Base-by-base conservation (phyloP, 495 filamentous ascomycete genomes). In the Peziza echinospora region DNA sequence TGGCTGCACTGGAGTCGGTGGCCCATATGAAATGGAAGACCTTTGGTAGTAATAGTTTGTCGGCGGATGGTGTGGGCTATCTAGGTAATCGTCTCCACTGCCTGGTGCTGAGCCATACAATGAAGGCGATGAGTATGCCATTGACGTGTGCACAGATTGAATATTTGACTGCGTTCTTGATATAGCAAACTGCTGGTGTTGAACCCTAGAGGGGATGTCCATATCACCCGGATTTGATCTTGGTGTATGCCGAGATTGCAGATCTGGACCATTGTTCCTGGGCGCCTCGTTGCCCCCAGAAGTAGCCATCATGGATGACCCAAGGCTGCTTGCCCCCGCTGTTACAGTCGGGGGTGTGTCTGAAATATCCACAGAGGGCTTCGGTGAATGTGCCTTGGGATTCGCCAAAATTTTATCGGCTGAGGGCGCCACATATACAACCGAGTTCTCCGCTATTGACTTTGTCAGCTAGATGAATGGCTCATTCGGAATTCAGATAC, bases 1-100 rank as follows among this genome's bases (percentile, higher is more conserved):
- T 44, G 52, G 43, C 25, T 54, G 51, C 26, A 49, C 51, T 5
- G 51, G 44, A 45, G 53, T 54, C n/a, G 51, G 46, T 48, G 52
- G 52, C 41, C 47, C 53, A 39, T 51, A 37, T 52, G 53, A 24
- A 52, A 52, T 43, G 51, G 53, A 42, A 51, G 41, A 45, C 24
- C 16, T 45, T 54, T 50, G 7, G 53, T 44, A 10, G 53, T 51
- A 21, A 37, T 37, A 37, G 30, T 37, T 37, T 37, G 30, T 11
- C 30, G n/a, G n/a, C n/a, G n/a, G n/a, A n/a, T n/a, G n/a, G n/a
- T n/a, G n/a, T n/a, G n/a, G n/a, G n/a, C n/a, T n/a, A n/a, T n/a
- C n/a, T n/a, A n/a, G n/a, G n/a, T n/a, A n/a, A n/a, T n/a, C n/a
- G n/a, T n/a, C n/a, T n/a, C n/a, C n/a, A n/a, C n/a, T n/a, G n/a